These are phyloP conservation scores for Daedaleopsis nitida DNA, from an alignment of 768 basidiomycete genomes.

Conservation along the genomic window DNA sequence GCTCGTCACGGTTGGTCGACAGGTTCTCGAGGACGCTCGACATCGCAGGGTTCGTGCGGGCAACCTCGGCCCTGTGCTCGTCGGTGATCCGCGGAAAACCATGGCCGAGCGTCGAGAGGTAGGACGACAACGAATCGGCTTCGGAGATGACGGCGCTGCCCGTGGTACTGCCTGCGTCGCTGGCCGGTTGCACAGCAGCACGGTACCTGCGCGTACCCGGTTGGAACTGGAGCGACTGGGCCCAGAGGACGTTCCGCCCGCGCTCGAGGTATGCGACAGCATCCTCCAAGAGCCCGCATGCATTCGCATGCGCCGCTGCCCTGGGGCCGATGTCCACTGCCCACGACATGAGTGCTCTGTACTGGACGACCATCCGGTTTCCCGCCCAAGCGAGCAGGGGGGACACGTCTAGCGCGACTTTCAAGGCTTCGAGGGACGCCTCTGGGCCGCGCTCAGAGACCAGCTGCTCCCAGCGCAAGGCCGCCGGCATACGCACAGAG, in stretches of 20 bases:
- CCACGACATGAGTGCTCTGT: background rate
- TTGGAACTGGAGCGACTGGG: background rate
- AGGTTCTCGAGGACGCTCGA: background rate
- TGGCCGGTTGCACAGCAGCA: background rate
- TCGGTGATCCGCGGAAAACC: too few species aligned
- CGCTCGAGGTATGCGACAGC: conserved; percentile 5
- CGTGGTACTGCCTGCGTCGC: background rate
- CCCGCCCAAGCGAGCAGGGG: conserved; percentile 3
- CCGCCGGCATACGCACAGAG: conserved; percentile 1
- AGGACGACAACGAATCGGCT: too few species aligned
- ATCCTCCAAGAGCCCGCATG: background rate
- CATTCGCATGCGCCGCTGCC: conserved; percentile 2
- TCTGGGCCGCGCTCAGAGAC: background rate
- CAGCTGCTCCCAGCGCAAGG: conserved; percentile 1
- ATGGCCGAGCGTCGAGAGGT: too few species aligned
- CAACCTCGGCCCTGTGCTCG: background rate
- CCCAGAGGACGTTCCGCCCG: background rate
- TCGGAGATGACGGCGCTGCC: background rate
- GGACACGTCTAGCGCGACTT: conserved; percentile 2
- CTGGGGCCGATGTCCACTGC: conserved; percentile 1
- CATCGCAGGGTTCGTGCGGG: background rate
- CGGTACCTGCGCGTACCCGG: background rate
- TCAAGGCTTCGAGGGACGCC: background rate
- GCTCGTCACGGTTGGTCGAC: background rate
- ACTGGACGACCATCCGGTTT: conserved; percentile 6